Conservation (phyloP, 2,329 filamentous ascomycete genomes). For the Trichoderma oligosporum region DNA sequence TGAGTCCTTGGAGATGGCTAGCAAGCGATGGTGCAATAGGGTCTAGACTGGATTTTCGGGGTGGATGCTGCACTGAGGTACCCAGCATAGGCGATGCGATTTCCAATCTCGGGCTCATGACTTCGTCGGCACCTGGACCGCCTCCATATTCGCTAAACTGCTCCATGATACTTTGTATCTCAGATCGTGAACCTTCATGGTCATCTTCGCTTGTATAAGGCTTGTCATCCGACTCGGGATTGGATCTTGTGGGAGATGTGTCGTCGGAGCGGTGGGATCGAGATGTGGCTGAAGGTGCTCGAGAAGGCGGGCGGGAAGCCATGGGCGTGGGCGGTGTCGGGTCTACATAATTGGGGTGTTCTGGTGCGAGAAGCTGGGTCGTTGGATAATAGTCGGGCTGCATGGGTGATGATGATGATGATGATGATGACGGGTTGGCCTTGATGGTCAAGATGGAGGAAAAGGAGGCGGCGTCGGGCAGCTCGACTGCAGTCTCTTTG, state of each 20-base stretch:
- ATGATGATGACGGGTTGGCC: slow-evolving; percentile 31
- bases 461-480: slow-evolving; percentile 24
- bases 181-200: slow-evolving; percentile 68
- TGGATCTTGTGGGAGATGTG: slow-evolving; percentile 50
- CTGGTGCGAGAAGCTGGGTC: slow-evolving; percentile 45
- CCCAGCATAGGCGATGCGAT: slow-evolving; percentile 74
- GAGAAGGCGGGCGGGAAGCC: slow-evolving; percentile 53
- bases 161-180: slow-evolving; percentile 97
- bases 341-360: slow-evolving; percentile 50
- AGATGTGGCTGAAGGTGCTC: slow-evolving; percentile 55
- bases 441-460: slow-evolving; percentile 49
- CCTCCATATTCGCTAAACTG: slow-evolving; percentile 78
- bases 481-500: not conserved
- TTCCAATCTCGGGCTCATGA: slow-evolving; percentile 87
- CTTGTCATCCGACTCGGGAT: slow-evolving; percentile 55
- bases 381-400: slow-evolving; percentile 25
- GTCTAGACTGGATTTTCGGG: slow-evolving; percentile 82
- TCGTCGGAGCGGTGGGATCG: slow-evolving; percentile 42
- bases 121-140: slow-evolving; percentile 71
- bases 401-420: slow-evolving; percentile 34
- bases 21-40: slow-evolving; percentile 54
- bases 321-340: slow-evolving; percentile 56
- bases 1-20: slow-evolving; percentile 47
- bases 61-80: slow-evolving; percentile 67
- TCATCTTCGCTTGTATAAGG: slow-evolving; percentile 57